Conservation (phyloP, 257 asterid genomes). For the Gentiana macrophylla region DNA sequence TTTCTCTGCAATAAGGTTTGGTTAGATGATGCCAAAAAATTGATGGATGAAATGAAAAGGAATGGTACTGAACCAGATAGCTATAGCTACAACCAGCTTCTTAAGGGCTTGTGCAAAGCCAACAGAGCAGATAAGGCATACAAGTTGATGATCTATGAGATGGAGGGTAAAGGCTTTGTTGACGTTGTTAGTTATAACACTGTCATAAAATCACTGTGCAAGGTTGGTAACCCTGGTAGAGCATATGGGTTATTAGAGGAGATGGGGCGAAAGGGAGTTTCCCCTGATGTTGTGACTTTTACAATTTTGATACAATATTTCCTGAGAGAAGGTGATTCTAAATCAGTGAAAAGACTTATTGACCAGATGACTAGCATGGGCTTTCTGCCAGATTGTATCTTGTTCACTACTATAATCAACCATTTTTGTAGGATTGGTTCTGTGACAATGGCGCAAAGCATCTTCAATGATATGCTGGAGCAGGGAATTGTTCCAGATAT, state of each 20-base stretch:
- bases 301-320: constrained; percentile 65
- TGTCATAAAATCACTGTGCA: constrained; percentile 60
- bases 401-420: constrained; percentile 62
- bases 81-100: constrained; percentile 75
- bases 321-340: constrained; percentile 59
- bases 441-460: constrained; percentile 43
- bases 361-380: constrained; percentile 59
- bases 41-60: constrained; percentile 61
- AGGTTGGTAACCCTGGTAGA: constrained; percentile 30
- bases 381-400: constrained; percentile 48
- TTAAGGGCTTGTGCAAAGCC: constrained; percentile 82
- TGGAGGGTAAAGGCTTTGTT: constrained; percentile 60
- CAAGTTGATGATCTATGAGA: constrained; percentile 44
- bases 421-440: constrained; percentile 59
- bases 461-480: constrained; percentile 55
- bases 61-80: constrained; percentile 56
- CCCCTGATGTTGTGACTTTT: constrained; percentile 73
- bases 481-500: constrained; percentile 65
- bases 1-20: constrained; percentile 56
- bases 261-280: constrained; percentile 59
- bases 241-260: constrained; percentile 61
- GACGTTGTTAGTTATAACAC: constrained; percentile 91
- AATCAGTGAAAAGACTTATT: constrained; percentile 46
- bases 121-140: constrained; percentile 68
- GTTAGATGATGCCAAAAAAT: constrained; percentile 70